Conservation (phyloP, 192 early-diverging fungal species). For the Coemansia aciculifera region DNA sequence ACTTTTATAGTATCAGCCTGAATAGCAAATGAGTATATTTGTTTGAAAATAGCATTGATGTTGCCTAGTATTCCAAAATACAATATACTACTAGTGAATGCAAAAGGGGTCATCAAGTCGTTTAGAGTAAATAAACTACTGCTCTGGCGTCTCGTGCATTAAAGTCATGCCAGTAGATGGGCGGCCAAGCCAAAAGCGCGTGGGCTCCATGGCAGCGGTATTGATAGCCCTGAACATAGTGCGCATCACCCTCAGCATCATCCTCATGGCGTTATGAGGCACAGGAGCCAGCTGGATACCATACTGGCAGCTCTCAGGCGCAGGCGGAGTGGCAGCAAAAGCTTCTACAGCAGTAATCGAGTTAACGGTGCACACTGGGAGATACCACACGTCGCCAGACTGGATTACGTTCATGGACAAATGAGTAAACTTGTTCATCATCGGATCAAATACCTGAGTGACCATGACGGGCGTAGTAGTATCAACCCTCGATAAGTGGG, state of each 20-base stretch:
- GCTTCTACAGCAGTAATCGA: slow-evolving; percentile 10
- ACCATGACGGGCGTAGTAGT: slow-evolving; percentile 16
- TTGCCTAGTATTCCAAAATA: neutral
- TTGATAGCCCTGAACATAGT: neutral
- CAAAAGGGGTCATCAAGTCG: neutral
- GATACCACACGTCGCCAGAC: slow-evolving; percentile 16
- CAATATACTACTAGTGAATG: neutral
- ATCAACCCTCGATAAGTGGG: slow-evolving; percentile 6
- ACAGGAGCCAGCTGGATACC: slow-evolving; percentile 10
- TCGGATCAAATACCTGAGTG: slow-evolving; percentile 25
- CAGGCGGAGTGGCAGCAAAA: neutral
- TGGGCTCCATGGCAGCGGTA: neutral
- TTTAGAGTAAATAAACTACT: neutral
- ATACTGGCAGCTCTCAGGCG: slow-evolving; percentile 8
- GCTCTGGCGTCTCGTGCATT: neutral
- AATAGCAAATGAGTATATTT: too few relatives aligned
- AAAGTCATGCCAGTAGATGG: neutral
- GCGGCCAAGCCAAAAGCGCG: neutral
- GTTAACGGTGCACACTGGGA: slow-evolving; percentile 31
- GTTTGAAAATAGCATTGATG: neutral
- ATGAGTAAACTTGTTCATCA: slow-evolving; percentile 26
- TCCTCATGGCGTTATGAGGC: slow-evolving; percentile 1
- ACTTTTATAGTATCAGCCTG: too few relatives aligned
- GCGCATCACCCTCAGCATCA: neutral
- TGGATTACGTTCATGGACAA: slow-evolving; percentile 18